phyloP scores from a whole-genome alignment of 2,329 filamentous ascomycete species.

The Claviceps maximensis region DNA sequence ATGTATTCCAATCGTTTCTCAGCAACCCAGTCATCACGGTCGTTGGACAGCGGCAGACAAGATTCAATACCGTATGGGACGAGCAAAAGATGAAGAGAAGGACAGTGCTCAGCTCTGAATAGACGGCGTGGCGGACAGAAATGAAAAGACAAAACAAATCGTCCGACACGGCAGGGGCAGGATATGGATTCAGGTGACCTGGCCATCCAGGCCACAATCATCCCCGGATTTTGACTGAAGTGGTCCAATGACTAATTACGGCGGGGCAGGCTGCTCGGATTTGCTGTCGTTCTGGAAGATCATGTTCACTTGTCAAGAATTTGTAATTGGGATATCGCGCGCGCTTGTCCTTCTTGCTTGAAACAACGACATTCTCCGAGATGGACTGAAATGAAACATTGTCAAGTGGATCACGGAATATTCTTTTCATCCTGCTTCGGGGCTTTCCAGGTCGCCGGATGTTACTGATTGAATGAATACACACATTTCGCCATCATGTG shows the following conservation, averaged over 20 bases:
- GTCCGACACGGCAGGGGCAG: constrained; percentile 14
- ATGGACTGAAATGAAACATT: not conserved
- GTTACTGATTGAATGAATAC: not conserved
- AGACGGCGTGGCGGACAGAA: constrained; percentile 7
- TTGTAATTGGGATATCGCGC: not conserved
- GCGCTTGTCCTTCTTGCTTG: not conserved
- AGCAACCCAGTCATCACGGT: not conserved
- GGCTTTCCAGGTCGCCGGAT: too few relatives aligned
- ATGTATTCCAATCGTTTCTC: not conserved
- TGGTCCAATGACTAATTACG: constrained; percentile 3
- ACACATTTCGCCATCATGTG: not conserved
- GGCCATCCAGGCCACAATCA: constrained; percentile 15
- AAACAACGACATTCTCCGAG: not conserved
- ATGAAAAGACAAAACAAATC: constrained; percentile 7
- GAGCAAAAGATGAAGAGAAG: constrained; percentile 11
- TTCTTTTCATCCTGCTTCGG: too few relatives aligned
- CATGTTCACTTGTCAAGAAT: not conserved
- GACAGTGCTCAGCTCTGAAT: not conserved
- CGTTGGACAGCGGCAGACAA: not conserved
- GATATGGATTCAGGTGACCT: constrained; percentile 8
- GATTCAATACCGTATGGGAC: not conserved
- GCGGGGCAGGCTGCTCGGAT: not conserved
- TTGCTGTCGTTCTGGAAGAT: constrained; percentile 22
- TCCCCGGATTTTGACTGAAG: constrained; percentile 19
- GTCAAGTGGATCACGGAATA: not conserved